Evolutionary conservation across 1,284 basidiomycete species (phyloP).

Genomic region (Waitea zeae): DNA sequence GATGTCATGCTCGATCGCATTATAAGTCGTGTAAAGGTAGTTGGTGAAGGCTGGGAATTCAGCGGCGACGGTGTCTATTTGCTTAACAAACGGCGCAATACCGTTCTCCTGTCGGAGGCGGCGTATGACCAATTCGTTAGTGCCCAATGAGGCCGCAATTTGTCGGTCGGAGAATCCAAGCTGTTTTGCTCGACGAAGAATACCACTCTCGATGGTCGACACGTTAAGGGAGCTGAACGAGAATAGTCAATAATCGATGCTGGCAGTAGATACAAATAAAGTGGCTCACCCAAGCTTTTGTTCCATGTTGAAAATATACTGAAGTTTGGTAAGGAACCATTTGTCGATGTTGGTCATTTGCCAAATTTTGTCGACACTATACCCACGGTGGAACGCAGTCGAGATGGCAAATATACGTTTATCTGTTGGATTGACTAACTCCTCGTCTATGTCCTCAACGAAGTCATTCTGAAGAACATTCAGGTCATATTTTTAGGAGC

Average conservation of each 20-base stretch:
- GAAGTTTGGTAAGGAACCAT: slow-evolving; percentile 90
- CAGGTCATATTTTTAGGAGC: background rate
- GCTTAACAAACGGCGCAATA: slow-evolving; percentile 90
- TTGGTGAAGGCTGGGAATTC: slow-evolving; percentile 99
- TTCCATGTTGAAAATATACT: slow-evolving; percentile 74
- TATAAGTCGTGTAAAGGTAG: slow-evolving; percentile 98
- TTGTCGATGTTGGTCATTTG: slow-evolving; percentile 95
- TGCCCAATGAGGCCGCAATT: slow-evolving; percentile 65
- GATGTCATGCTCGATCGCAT: slow-evolving; percentile 86
- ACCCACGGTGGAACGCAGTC: slow-evolving; percentile 76
- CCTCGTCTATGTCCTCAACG: slow-evolving; percentile 74
- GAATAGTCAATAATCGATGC: slow-evolving; percentile 1
- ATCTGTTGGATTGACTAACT: slow-evolving; percentile 79
- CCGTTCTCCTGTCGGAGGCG: slow-evolving; percentile 71
- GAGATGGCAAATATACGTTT: slow-evolving; percentile 88
- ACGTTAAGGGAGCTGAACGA: slow-evolving; percentile 43
- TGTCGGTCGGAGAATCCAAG: slow-evolving; percentile 93
- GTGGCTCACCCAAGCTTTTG: slow-evolving; percentile 45
- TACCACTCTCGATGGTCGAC: slow-evolving; percentile 43
- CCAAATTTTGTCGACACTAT: slow-evolving; percentile 92
- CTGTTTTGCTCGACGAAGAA: slow-evolving; percentile 81
- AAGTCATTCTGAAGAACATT: slow-evolving; percentile 48
- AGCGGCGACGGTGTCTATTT: slow-evolving; percentile 97
- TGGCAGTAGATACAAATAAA: background rate
- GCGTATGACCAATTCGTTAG: slow-evolving; percentile 82